A percentile compares a stretch with the other conserved stretches of the same genome.
Conservation (phyloP, 2,329 filamentous ascomycete species). For the Chrysoporthe cubensis region DNA sequence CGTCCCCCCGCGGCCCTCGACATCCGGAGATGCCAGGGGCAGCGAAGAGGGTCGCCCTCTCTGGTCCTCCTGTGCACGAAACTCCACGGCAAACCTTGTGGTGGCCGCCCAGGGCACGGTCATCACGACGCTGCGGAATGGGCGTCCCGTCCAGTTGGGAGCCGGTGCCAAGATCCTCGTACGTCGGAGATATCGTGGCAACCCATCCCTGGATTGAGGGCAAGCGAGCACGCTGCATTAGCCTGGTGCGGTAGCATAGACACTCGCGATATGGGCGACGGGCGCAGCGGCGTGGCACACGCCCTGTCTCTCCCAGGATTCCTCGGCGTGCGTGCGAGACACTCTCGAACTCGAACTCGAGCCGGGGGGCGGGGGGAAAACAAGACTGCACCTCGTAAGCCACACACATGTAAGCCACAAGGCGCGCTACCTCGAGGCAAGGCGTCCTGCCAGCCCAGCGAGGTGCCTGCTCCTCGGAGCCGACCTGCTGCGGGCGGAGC, state of each 20-base stretch:
- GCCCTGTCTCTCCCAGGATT: too few relatives aligned
- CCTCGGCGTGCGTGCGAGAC: too few relatives aligned
- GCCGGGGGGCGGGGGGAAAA: too few relatives aligned
- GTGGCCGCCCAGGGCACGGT: not conserved
- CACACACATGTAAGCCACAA: too few relatives aligned
- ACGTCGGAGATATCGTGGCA: not conserved
- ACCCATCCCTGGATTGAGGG: not conserved
- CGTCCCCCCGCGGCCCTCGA: slow-evolving; percentile 4
- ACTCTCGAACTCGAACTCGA: too few relatives aligned
- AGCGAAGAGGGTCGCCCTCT: not conserved
- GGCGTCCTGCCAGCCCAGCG: too few relatives aligned
- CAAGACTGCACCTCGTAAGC: too few relatives aligned
- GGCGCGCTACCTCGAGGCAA: too few relatives aligned
- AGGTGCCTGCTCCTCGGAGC: not conserved
- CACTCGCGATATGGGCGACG: too few relatives aligned
- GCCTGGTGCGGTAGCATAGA: too few relatives aligned
- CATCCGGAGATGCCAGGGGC: not conserved
- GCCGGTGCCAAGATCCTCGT: not conserved
- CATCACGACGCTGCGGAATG: not conserved
- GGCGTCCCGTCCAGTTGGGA: not conserved
- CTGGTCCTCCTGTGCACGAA: not conserved
- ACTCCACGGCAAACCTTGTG: not conserved
- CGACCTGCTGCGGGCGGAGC: not conserved
- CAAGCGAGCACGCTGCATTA: too few relatives aligned
- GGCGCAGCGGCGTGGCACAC: too few relatives aligned